A percentile compares a stretch with the other conserved stretches of the same genome.
Evolutionary conservation across 169 alveolate genomes (phyloP).

Genomic region (Eimeria tenella): DNA sequence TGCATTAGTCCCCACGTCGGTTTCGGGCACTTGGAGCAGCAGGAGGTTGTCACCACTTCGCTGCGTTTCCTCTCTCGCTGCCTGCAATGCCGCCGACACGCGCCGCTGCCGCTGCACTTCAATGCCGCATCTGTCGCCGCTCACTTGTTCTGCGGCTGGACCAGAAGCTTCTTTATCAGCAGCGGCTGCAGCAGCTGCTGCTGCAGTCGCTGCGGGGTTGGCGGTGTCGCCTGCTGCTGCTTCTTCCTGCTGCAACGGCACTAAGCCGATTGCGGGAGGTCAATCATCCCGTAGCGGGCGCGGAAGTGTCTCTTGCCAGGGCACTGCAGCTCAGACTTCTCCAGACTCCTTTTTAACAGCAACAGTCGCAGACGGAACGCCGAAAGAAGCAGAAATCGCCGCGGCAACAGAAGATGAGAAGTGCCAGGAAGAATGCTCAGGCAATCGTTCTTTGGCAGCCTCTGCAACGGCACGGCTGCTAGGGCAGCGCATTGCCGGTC

Average conservation of each 20-base stretch:
- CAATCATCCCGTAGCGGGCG: not conserved
- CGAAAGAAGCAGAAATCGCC: not conserved
- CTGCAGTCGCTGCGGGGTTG: not conserved
- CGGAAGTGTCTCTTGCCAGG: not conserved
- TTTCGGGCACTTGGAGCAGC: slow-evolving; percentile 28
- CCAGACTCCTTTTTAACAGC: not conserved
- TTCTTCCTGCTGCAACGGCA: not conserved
- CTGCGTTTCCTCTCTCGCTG: not conserved
- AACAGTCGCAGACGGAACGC: not conserved
- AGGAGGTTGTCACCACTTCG: not conserved
- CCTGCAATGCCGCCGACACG: not conserved
- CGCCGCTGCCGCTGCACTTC: not conserved
- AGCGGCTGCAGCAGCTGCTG: slow-evolving; percentile 39
- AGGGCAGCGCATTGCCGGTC: slow-evolving; percentile 31
- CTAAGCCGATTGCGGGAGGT: not conserved
- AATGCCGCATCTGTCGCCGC: not conserved
- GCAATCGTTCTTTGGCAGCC: not conserved
- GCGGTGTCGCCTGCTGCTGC: not conserved
- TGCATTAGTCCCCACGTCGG: not conserved
- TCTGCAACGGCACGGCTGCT: slow-evolving; percentile 27
- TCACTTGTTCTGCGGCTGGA: not conserved
- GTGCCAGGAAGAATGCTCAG: not conserved
- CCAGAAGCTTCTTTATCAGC: not conserved
- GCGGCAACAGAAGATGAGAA: not conserved
- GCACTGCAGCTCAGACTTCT: not conserved